Evolutionary conservation across 345 rosid genomes (phyloP), one percentile per base, ranked within the genome.

Genomic region (Euclidium syriacum): DNA sequence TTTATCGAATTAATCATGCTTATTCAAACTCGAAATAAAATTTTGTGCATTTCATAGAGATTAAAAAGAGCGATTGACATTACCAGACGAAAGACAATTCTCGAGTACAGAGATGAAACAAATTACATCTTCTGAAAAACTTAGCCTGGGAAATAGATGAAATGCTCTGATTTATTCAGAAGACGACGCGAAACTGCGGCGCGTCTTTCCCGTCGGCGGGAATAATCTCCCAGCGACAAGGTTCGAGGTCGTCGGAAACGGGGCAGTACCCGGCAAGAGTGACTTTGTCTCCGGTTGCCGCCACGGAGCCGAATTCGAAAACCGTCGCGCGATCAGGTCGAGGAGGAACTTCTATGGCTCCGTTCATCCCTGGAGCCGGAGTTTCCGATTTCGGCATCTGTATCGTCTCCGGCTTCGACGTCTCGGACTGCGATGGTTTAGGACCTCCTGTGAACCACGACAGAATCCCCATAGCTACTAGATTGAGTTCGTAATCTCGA

Each of bases 181-280:
- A 92, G 47, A 89, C 95, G 26, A 89, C 86, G 52, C 98, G 95
- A 72, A 92, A 88, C 76, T 85, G 95, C 1, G 95, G 98, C 4
- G 94, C 95, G 60, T 87, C 87, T 55, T 81, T 67, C 2, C 71
- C 89, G 48, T 55, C 77, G 1, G 95, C 86, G 8, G 96, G 91
- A 6, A 83, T 64, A 77, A 92, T 80, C 62, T 82, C 88, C 98
- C 96, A 89, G 30, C 89, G 91, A 75, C 96, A 92, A 23, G 96
- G 98, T 62, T 89, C 94, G 62, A 92, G 91, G 17, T 92, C 90
- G 18, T 92, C 94, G 47, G 98, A 89, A 4, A 89, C 95, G 6
- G 98, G 95, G 42, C 95, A 92, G 73, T 72, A 92, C 0, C 98
- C 98, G 5, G 95, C 89, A 19, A 92, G 80, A 27, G 96, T 92